Conservation (phyloP, 2,329 filamentous ascomycete genomes). For the Neofusicoccum cordaticola region DNA sequence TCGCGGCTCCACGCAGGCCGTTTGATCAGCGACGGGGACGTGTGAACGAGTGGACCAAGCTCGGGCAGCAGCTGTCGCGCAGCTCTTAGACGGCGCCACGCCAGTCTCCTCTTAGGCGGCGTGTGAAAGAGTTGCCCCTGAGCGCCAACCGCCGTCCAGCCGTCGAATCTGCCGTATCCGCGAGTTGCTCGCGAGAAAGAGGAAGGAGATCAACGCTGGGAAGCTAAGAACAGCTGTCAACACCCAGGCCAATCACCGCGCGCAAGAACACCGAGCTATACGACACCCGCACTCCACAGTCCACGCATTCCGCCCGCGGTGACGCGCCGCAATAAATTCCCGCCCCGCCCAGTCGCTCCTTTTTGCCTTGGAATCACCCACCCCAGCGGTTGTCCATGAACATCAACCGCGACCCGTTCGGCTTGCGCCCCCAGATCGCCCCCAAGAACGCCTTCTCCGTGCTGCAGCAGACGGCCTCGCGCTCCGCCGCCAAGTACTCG, state of each 20-base stretch:
- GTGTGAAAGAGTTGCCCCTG: not conserved
- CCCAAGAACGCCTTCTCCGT: constrained; percentile 28
- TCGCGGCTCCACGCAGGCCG: not conserved
- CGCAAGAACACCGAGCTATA: not conserved
- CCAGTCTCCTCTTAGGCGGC: not conserved
- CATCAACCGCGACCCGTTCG: constrained; percentile 45
- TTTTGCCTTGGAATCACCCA: not conserved
- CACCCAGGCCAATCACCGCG: constrained; percentile 10
- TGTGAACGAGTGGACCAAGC: constrained; percentile 1
- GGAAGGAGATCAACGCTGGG: constrained; percentile 8
- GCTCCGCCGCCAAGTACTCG: constrained; percentile 24
- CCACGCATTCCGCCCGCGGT: not conserved
- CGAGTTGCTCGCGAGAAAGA: constrained; percentile 1
- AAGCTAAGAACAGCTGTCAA: constrained; percentile 10
- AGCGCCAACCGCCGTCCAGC: not conserved
- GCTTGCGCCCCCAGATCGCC: constrained; percentile 36
- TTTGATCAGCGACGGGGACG: constrained; percentile 9
- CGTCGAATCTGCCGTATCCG: not conserved
- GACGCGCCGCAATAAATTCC: not conserved
- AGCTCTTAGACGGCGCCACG: not conserved
- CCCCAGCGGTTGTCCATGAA: constrained; percentile 6
- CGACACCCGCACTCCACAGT: not conserved
- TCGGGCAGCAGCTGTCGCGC: not conserved
- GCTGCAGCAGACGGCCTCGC: constrained; percentile 32
- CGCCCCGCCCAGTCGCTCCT: constrained; percentile 14